Evolutionary conservation across 176 grass and related monocot species (phyloP), one percentile per base, ranked within the genome.

Genomic region (Oryza meyeriana): DNA sequence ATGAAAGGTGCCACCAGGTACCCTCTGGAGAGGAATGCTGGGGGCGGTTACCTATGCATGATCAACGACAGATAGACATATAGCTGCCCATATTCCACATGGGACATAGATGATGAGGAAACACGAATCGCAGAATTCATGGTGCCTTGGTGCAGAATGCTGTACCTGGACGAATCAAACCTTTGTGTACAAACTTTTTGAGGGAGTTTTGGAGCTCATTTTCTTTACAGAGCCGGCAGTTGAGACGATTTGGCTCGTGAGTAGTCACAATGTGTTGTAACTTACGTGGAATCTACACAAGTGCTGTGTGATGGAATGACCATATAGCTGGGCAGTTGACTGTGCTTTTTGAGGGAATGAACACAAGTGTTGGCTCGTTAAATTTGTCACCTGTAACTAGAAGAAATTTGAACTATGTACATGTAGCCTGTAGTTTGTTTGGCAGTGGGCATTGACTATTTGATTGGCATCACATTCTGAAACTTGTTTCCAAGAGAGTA

Each of bases 1-100:
- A 68, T 87, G 80, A 86, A 86, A 80, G 88, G 90, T 28, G 82
- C 73, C 66, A 86, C 88, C 11, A 86, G 90, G 79, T 98, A 98
- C 84, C 92, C 95, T 52, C 66, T 95, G 33, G 95, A 98, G 29
- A 85, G 78, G 24, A 85, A 69, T 57, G 34, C 32, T 1, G 78
- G 92, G 38, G 86, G 89, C 45, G 90, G 92, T 57, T 87, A 91
- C 88, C 76, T 98, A 22, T 98, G 92, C 79, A 88, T 90, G 67
- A 63, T 95, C 58, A 58, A 59, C 0, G 73, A 61, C n/a, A 73
- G 66, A 81, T 89, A 86, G 78, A 28, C 3, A 12, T 32, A 34
- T 3, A 18, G 76, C 38, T 38, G 27, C 16, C 27, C 31, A 58
- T 29, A 47, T 48, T 87, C 64, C 38, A 45, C 13, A n/a, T 33